These are phyloP conservation scores for Cercospora beticola DNA, from an alignment of 2,329 filamentous ascomycete genomes.

Conservation along the genomic window DNA sequence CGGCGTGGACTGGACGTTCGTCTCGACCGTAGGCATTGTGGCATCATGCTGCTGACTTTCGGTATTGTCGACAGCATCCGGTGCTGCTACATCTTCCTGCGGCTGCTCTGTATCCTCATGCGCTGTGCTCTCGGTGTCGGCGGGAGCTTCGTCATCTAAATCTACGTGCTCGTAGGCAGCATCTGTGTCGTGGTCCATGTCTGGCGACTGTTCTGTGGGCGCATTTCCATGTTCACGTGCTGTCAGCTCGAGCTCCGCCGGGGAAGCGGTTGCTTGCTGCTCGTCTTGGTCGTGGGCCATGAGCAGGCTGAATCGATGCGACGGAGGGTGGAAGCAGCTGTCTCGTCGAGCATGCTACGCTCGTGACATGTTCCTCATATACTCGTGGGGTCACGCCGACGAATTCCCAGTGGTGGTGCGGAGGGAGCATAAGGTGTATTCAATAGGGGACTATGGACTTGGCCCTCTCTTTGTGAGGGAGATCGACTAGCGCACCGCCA, in stretches of 20 bases:
- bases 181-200: slow-evolving; percentile 7
- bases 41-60: neutral
- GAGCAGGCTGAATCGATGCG: slow-evolving; percentile 22
- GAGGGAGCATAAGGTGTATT: neutral
- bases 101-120: slow-evolving; percentile 17
- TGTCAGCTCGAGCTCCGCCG: slow-evolving; percentile 2
- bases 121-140: slow-evolving; percentile 3
- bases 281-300: slow-evolving; percentile 37
- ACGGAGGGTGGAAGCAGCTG: slow-evolving; percentile 6
- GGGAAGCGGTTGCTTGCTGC: slow-evolving; percentile 22
- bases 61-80: slow-evolving; percentile 19
- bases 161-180: slow-evolving; percentile 5
- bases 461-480: slow-evolving; percentile 3
- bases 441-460: slow-evolving; percentile 4
- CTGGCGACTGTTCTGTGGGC: slow-evolving; percentile 1
- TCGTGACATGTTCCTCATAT: slow-evolving; percentile 1
- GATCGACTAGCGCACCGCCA: slow-evolving; percentile 2
- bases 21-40: slow-evolving; percentile 5
- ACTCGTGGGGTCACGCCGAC: neutral
- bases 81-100: slow-evolving; percentile 3
- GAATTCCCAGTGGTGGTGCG: neutral
- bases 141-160: slow-evolving; percentile 12
- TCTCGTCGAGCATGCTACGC: slow-evolving; percentile 17
- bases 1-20: slow-evolving; percentile 13
- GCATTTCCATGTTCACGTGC: slow-evolving; percentile 1